phyloP scores from a whole-genome alignment of 441 rosid species.

The Aleurites moluccanus region DNA sequence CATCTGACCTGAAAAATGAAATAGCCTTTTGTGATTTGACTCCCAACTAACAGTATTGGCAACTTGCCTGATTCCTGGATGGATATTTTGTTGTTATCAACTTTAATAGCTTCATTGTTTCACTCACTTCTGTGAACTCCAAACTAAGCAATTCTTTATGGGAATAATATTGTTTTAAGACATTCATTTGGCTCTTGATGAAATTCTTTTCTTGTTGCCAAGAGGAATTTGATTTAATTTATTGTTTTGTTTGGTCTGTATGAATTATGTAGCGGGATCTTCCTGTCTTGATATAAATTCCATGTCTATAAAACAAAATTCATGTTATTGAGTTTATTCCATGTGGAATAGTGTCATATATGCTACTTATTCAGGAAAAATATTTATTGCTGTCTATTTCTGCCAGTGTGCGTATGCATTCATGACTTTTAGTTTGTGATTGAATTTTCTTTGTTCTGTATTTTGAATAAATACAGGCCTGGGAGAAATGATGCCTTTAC shows the following conservation, averaged over 20 bases:
- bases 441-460: not conserved
- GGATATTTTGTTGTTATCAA: not conserved
- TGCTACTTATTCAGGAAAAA: not conserved
- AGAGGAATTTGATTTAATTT: not conserved
- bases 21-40: not conserved
- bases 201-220: not conserved
- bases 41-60: not conserved
- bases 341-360: not conserved
- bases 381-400: not conserved
- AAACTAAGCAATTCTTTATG: not conserved
- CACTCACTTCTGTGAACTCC: not conserved
- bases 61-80: not conserved
- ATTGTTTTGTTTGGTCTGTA: not conserved
- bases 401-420: not conserved
- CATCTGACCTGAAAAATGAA: too few species aligned
- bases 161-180: not conserved
- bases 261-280: not conserved
- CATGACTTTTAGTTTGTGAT: not conserved
- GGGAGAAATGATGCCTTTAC: slow-evolving; percentile 96
- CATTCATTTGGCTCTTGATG: not conserved
- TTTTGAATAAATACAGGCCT: slow-evolving; percentile 49
- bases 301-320: not conserved
- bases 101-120: not conserved
- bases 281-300: not conserved
- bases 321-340: not conserved